Evolutionary conservation across 1,284 basidiomycete genomes (phyloP).

Genomic region (Gomphus bonarii): DNA sequence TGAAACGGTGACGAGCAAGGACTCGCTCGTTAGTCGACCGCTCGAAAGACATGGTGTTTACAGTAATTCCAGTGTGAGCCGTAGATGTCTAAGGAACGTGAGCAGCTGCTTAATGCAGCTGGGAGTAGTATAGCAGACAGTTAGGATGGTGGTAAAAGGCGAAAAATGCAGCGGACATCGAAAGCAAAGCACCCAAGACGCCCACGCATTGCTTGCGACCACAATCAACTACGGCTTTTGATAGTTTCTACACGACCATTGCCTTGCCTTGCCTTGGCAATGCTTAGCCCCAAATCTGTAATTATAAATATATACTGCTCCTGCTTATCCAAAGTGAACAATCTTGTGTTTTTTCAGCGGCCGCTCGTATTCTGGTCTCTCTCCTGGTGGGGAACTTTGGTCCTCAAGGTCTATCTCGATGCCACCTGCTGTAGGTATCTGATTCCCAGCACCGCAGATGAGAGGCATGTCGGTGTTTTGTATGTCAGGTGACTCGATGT

Average conservation of each 20-base stretch:
- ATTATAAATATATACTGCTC: background rate
- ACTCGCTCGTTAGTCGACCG: slow-evolving; percentile 6
- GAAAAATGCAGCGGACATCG: background rate
- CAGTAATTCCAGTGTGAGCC: background rate
- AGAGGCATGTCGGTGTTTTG: background rate
- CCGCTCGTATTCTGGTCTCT: background rate
- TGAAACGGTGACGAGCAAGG: slow-evolving; percentile 5
- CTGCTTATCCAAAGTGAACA: slow-evolving; percentile 4
- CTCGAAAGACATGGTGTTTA: background rate
- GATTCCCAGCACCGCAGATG: background rate
- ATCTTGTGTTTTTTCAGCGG: background rate
- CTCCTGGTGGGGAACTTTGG: background rate
- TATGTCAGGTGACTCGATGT: slow-evolving; percentile 1
- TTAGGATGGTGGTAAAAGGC: background rate
- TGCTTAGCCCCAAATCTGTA: background rate
- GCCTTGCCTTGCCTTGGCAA: too few relatives aligned
- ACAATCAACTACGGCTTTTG: too few relatives aligned
- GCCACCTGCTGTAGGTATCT: background rate
- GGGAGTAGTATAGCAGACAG: too few relatives aligned
- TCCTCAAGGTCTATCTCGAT: background rate
- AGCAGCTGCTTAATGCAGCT: background rate
- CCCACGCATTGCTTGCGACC: background rate
- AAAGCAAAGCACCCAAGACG: background rate
- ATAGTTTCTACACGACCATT: too few relatives aligned
- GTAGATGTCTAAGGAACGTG: background rate